Evolutionary conservation across 2,329 filamentous ascomycete species (phyloP).

Genomic region (Trichocomaceae sp.): DNA sequence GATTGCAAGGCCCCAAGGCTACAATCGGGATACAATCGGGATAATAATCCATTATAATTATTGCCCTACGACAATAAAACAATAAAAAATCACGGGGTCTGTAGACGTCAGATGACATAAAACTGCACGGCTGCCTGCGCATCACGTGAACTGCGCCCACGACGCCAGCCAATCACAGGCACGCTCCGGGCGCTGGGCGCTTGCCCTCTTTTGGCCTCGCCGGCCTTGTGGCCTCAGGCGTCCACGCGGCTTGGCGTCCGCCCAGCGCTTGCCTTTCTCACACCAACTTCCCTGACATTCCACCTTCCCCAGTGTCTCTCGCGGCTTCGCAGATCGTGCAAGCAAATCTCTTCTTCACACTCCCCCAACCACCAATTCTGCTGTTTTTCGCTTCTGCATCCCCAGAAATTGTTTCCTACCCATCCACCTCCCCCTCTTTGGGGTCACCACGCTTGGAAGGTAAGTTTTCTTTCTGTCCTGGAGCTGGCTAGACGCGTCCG

Average conservation of each 20-base stretch:
- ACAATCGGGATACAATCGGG: too few relatives aligned
- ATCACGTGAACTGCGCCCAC: background rate
- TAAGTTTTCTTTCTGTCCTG: conserved; percentile 34
- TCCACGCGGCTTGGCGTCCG: conserved; percentile 4
- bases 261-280: conserved; percentile 17
- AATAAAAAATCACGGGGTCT: too few relatives aligned
- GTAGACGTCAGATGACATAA: too few relatives aligned
- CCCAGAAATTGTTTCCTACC: conserved; percentile 13
- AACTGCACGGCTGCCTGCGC: background rate
- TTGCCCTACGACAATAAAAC: too few relatives aligned
- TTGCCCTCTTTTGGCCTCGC: conserved; percentile 12
- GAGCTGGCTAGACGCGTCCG: conserved; percentile 23
- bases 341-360: conserved; percentile 28
- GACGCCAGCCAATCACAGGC: conserved; percentile 1
- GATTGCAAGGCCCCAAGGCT: too few relatives aligned
- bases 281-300: conserved; percentile 28
- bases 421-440: conserved; percentile 26
- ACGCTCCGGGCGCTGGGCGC: conserved; percentile 3
- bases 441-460: conserved; percentile 53
- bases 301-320: conserved; percentile 24
- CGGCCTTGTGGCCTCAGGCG: conserved; percentile 19
- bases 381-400: conserved; percentile 20
- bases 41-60: too few relatives aligned
- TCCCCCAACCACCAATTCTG: conserved; percentile 20
- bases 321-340: conserved; percentile 18